Conservation (phyloP, 2,329 filamentous ascomycete genomes). For the Cercospora beticola region DNA sequence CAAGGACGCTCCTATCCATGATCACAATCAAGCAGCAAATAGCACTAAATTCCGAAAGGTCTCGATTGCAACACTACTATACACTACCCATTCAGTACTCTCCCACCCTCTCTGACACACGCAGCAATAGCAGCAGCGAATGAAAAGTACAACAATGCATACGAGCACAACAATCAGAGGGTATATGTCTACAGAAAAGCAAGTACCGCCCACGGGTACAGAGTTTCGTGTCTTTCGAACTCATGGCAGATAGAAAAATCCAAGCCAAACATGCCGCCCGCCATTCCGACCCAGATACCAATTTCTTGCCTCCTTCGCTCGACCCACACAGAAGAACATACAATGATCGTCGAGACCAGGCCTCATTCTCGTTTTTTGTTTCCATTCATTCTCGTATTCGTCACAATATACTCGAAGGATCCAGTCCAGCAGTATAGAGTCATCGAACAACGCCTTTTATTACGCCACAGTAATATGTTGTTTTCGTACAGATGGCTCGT, state of each 20-base stretch:
- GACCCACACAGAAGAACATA: neutral
- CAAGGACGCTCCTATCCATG: neutral
- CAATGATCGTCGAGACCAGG: constrained; percentile 3
- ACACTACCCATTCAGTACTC: neutral
- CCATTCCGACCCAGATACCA: neutral
- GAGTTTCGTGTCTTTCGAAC: constrained; percentile 3
- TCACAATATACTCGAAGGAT: neutral
- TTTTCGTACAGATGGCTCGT: neutral
- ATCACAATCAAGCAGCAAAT: neutral
- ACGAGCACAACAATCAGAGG: constrained; percentile 3
- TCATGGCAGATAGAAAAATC: neutral
- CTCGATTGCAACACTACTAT: neutral
- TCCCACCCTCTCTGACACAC: neutral
- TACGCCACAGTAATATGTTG: neutral
- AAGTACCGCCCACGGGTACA: neutral
- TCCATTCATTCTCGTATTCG: neutral
- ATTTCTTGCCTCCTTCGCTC: neutral
- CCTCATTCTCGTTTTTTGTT: neutral
- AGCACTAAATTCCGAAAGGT: neutral
- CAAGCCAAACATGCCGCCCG: neutral
- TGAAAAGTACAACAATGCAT: neutral
- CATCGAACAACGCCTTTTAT: neutral
- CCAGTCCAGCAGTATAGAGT: neutral
- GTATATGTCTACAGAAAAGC: constrained; percentile 10
- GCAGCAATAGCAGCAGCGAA: neutral